Base-by-base conservation (phyloP, 192 early-diverging fungal genomes). In the Coemansia aciculifera region DNA sequence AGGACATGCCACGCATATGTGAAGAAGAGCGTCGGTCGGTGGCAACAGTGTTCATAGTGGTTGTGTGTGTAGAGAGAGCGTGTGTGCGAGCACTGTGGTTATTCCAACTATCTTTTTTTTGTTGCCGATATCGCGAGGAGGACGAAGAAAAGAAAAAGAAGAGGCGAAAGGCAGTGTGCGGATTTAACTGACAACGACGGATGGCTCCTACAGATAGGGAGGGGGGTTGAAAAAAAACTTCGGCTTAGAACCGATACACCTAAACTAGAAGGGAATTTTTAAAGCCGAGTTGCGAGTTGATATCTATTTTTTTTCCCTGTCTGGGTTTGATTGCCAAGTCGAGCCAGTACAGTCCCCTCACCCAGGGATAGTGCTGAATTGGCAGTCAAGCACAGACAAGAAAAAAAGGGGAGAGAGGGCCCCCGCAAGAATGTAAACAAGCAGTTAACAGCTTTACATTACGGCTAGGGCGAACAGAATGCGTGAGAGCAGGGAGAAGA, bases 381-480 rank as follows among this genome's bases (percentile, higher is more conserved):
- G 12, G 10, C 51, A 24, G 17, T 44, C 42, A 48, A 48, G n/a
- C 21, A 17, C 46, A 48, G 46, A 27, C 49, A 52, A 24, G 60
- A 23, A 38, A 46, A 24, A 38, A 46, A 24, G 61, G 40, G 40
- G 38, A 24, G 42, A 44, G 21, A 42, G 62, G 27, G 8, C 40
- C 39, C 37, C 24, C 17, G 61, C 62, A 48, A 68, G 66, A 66
- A 66, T 51, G 57, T 37, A 66, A 65, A 39, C 23, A 67, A 67
- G 63, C 73, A 69, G 71, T 73, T 73, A 73, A 62, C 71, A 67
- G 60, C 64, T 73, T 63, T 73, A n/a, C 27, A 40, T 31, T 60
- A 59, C 23, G 31, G 57, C 43, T 34, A 46, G 40, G 39, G n/a
- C 8, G 38, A 11, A 13, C 23, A 61, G 63, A 59, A 71, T 71